Conservation (phyloP, 1,284 basidiomycete species). For the Boletus semigastroideus region DNA sequence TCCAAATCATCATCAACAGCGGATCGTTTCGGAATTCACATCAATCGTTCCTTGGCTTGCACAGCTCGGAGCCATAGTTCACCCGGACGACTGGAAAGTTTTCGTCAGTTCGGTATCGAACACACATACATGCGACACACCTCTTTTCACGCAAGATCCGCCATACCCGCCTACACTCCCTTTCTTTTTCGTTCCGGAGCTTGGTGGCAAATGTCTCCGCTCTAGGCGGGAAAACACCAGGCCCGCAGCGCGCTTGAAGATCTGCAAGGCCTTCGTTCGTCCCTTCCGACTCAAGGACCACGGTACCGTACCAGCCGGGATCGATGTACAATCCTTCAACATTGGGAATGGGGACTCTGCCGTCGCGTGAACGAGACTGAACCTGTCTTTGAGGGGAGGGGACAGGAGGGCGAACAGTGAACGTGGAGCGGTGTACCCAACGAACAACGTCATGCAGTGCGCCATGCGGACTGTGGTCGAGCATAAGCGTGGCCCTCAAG, state of each 20-base stretch:
- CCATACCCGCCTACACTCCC: constrained; percentile 58
- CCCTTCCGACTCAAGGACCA: constrained; percentile 79
- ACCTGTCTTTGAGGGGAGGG: constrained; percentile 16
- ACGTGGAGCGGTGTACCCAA: constrained; percentile 78
- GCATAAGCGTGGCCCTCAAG: constrained; percentile 1
- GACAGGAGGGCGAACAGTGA: constrained; percentile 53
- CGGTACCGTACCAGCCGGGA: constrained; percentile 73
- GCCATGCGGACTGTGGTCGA: constrained; percentile 62
- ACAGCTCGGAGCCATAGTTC: constrained; percentile 78
- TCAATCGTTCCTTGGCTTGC: constrained; percentile 55
- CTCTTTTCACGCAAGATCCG: constrained; percentile 73
- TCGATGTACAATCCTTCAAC: constrained; percentile 60
- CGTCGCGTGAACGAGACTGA: constrained; percentile 20
- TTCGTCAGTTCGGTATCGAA: constrained; percentile 3
- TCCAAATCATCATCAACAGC: constrained; percentile 1
- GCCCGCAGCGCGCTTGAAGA: constrained; percentile 67
- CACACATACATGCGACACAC: constrained; percentile 40
- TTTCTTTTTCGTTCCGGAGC: constrained; percentile 39
- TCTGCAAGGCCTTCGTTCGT: constrained; percentile 81
- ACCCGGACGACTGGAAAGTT: constrained; percentile 60
- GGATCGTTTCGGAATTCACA: constrained; percentile 25
- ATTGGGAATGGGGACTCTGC: constrained; percentile 48
- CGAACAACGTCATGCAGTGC: constrained; percentile 74
- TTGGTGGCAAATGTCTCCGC: constrained; percentile 33
- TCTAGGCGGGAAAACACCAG: constrained; percentile 61